Conservation (phyloP, 805 yeast genomes). For the Scheffersomyces ergatensis region DNA sequence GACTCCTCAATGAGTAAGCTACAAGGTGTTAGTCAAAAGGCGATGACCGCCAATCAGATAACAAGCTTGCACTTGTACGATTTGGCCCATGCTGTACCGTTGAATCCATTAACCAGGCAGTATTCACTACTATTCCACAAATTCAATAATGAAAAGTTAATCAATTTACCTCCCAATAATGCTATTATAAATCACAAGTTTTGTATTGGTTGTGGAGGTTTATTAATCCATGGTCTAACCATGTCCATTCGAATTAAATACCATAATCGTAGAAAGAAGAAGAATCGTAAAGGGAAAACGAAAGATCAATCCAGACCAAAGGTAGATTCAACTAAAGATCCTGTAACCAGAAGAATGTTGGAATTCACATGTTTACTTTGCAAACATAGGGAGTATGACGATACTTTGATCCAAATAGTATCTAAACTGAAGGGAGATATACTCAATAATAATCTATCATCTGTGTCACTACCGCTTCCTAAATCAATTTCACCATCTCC, state of each 20-base stretch:
- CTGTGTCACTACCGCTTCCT: not conserved
- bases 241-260: constrained; percentile 19
- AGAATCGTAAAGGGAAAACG: not conserved
- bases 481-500: not conserved
- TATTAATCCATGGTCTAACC: constrained; percentile 35
- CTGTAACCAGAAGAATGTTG: constrained; percentile 1
- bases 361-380: constrained; percentile 9
- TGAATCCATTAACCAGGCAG: constrained; percentile 21
- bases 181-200: constrained; percentile 16
- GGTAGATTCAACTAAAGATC: not conserved
- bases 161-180: constrained; percentile 25
- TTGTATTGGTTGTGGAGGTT: constrained; percentile 30
- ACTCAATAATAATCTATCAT: too few relatives aligned
- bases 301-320: not conserved
- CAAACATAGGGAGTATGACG: constrained; percentile 5
- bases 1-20: too few relatives aligned
- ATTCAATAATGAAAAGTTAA: constrained; percentile 18
- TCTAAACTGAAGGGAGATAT: not conserved
- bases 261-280: constrained; percentile 3
- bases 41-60: constrained; percentile 13
- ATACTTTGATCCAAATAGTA: constrained; percentile 3
- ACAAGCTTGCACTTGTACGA: constrained; percentile 26
- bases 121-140: constrained; percentile 20
- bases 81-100: constrained; percentile 24
- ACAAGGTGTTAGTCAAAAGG: not conserved